Evolutionary conservation across 768 basidiomycete genomes (phyloP).

Genomic region (Candolleomyces aberdarensis): DNA sequence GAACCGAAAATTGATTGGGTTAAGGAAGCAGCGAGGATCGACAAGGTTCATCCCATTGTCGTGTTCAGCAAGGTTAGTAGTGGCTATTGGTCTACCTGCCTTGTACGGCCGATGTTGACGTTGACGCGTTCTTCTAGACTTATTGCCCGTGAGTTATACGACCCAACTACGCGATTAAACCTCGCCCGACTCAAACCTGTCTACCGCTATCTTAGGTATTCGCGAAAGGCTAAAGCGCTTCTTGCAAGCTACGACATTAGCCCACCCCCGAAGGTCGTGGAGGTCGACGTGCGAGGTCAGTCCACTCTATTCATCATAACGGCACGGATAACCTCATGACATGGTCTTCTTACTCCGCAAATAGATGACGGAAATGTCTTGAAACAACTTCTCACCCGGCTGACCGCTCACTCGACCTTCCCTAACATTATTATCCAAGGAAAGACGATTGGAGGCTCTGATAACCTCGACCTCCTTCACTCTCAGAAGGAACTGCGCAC

Average conservation of each 20-base stretch:
- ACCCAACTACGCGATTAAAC: neutral
- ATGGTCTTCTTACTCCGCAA: constrained; percentile 1
- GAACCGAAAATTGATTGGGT: constrained; percentile 43
- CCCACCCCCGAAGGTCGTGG: constrained; percentile 67
- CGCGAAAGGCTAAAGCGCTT: constrained; percentile 57
- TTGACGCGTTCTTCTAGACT: constrained; percentile 37
- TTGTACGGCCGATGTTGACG: neutral
- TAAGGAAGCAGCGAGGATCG: constrained; percentile 38
- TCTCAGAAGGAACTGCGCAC: constrained; percentile 38
- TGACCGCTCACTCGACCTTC: constrained; percentile 69
- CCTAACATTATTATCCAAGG: constrained; percentile 73
- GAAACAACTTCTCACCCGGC: constrained; percentile 61
- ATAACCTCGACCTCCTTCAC: constrained; percentile 55
- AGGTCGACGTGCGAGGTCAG: constrained; percentile 71
- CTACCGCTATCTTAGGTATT: constrained; percentile 41
- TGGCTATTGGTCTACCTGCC: neutral
- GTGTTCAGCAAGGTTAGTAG: constrained; percentile 79
- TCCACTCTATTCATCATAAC: neutral
- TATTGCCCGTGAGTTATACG: constrained; percentile 62
- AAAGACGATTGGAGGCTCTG: constrained; percentile 62
- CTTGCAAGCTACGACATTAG: constrained; percentile 56
- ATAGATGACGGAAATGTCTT: constrained; percentile 61
- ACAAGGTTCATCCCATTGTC: constrained; percentile 57
- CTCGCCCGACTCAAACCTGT: neutral
- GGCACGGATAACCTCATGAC: neutral